Base-by-base conservation (phyloP, 306 rosid species). In the Malus sylvestris region DNA sequence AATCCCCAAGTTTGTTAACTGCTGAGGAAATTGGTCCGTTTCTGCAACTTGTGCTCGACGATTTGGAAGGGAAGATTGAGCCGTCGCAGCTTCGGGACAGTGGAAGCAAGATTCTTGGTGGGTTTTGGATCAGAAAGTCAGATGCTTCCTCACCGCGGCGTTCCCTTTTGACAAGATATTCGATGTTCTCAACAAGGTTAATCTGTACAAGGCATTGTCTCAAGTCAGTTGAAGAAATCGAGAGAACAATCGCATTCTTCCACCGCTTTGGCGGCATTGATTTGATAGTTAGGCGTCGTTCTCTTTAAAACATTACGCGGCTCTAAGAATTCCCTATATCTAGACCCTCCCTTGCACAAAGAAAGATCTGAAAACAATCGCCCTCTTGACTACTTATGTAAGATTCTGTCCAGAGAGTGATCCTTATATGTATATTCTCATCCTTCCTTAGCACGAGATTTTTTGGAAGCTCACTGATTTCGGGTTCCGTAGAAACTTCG, bases 41-140 rank as follows among this genome's bases (percentile, higher is more conserved):
- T 32, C 32, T 90, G 35, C n/a, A 67, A 38, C 89, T 88, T 67
- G 60, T 93, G 63, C 69, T 19, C 19, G 65, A 86, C 49, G 88
- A 86, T 40, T 81, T 93, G 81, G 86, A 78, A 38, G 88, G 85
- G 20, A 64, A 86, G 67, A 71, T 93, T 64, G 83, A 86, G 46
- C 71, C 83, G 23, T 23, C 74, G 18, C 93, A 83, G 81, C 60
- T 93, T 93, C 40, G 70, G 76, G 0, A 32, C 71, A 0, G 73
- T 78, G 0, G 89, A 87, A 9, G 86, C 85, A 1, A 74, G 78
- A 61, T 45, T 76, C 44, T 76, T 90, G 79, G 77, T 33, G 62
- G 88, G 73, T 55, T 90, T 89, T 86, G 89, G 89, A 86, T 59
- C 65, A 78, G 23, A 93, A 93, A 76, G 90, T 90, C 14, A 75